These are phyloP conservation scores for Phytophthora citricola DNA, from an alignment of 352 stramenopile genomes.

Conservation along the genomic window DNA sequence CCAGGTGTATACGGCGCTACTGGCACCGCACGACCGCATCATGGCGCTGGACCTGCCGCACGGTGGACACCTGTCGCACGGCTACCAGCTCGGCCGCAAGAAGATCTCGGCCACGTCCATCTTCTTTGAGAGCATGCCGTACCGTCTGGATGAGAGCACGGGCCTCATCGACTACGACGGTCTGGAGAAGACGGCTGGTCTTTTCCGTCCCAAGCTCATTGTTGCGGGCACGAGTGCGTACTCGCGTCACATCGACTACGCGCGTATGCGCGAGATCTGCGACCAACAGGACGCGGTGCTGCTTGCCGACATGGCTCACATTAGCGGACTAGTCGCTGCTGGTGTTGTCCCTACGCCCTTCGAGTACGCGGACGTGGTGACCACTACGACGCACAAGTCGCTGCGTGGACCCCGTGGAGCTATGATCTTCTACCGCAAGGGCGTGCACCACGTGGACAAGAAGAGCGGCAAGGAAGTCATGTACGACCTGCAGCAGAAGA, in stretches of 20 bases:
- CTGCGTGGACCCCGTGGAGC: conserved; percentile 97
- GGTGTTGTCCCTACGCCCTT: conserved; percentile 98
- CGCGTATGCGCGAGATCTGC: conserved; percentile 97
- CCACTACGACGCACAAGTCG: conserved; percentile 99
- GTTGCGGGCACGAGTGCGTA: conserved; percentile 99
- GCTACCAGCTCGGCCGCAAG: conserved; percentile 98
- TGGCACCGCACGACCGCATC: conserved; percentile 98
- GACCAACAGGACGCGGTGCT: conserved; percentile 95
- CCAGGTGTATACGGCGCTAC: conserved; percentile 98
- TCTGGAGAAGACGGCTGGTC: conserved; percentile 94
- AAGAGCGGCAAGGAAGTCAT: conserved; percentile 91
- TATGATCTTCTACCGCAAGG: conserved; percentile 99
- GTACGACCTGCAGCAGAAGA: conserved; percentile 98
- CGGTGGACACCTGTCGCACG: conserved; percentile 98
- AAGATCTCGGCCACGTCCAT: conserved; percentile 99
- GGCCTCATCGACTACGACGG: conserved; percentile 99
- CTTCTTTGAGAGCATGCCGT: conserved; percentile 99
- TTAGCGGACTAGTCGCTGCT: conserved; percentile 97
- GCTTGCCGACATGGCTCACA: conserved; percentile 99
- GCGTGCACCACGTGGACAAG: conserved; percentile 92
- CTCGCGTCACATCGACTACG: conserved; percentile 99
- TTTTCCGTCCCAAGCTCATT: conserved; percentile 98
- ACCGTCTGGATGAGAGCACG: conserved; percentile 96
- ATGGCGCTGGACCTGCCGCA: conserved; percentile 99
- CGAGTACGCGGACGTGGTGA: conserved; percentile 98